A percentile compares a stretch with the other conserved stretches of the same genome.
These are phyloP conservation scores for Vanilla planifolia DNA, from an alignment of 106 monocot species.

Conservation along the genomic window DNA sequence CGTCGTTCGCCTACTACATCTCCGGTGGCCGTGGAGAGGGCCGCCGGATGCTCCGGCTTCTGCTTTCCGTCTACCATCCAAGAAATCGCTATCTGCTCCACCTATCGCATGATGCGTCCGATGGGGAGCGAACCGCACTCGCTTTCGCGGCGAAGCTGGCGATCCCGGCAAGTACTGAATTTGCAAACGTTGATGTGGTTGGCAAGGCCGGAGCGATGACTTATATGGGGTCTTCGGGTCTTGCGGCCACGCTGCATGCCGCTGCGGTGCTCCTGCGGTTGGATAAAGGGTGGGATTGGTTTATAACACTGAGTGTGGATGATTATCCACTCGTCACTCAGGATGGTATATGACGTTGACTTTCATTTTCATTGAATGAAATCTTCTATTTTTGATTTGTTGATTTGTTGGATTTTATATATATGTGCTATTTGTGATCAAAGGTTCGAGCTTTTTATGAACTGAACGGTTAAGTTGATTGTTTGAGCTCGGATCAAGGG, in stretches of 20 bases:
- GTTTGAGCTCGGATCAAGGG: too few relatives aligned
- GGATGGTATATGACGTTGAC: too few relatives aligned
- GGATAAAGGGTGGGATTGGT: constrained; percentile 78
- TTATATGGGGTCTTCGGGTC: constrained; percentile 62
- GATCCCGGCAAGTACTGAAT: constrained; percentile 44
- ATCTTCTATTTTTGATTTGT: too few relatives aligned
- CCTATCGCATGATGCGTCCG: constrained; percentile 49
- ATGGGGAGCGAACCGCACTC: constrained; percentile 38
- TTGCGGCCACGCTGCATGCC: constrained; percentile 63
- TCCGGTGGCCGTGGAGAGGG: constrained; percentile 53
- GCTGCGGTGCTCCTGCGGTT: constrained; percentile 61
- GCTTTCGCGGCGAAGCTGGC: constrained; percentile 19
- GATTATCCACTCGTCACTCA: constrained; percentile 86
- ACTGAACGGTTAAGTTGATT: too few relatives aligned
- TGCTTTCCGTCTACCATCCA: constrained; percentile 79
- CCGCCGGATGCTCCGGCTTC: constrained; percentile 48
- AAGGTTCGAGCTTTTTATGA: too few relatives aligned
- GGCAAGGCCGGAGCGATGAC: constrained; percentile 59
- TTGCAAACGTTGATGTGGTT: constrained; percentile 76
- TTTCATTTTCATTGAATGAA: too few relatives aligned
- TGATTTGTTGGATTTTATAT: too few relatives aligned
- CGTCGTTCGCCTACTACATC: constrained; percentile 74
- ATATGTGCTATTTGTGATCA: too few relatives aligned
- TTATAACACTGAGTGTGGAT: constrained; percentile 60
- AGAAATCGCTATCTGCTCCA: constrained; percentile 75